phyloP scores from a whole-genome alignment of 495 filamentous ascomycete genomes.

The Penicillium ucsense region DNA sequence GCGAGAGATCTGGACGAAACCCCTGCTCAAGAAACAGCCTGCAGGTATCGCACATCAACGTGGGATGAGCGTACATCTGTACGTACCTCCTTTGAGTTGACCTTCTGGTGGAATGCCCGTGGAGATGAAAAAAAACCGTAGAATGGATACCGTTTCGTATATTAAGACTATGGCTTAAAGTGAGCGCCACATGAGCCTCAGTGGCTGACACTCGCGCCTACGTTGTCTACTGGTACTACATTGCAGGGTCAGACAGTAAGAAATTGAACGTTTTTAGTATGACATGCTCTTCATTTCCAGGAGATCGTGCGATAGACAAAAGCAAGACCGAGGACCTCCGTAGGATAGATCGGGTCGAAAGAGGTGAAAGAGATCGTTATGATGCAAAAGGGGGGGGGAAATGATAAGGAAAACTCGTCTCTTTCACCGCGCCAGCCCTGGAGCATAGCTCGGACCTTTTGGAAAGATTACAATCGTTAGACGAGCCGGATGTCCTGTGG shows the following conservation, averaged over 20 bases:
- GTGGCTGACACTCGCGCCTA: not conserved
- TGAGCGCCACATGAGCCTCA: no score
- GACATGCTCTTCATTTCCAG: constrained; percentile 32
- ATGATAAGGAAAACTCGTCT: constrained; percentile 9
- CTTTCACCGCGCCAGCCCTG: not conserved
- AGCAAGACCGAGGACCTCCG: constrained; percentile 24
- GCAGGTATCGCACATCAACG: no score
- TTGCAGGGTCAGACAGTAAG: constrained; percentile 7
- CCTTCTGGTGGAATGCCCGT: not conserved
- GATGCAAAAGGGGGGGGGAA: constrained; percentile 7
- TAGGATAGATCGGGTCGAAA: constrained; percentile 17
- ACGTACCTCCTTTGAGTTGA: no score
- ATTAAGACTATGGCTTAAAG: not conserved
- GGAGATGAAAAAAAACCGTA: not conserved
- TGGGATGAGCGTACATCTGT: no score
- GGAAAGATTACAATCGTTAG: not conserved
- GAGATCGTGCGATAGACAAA: constrained; percentile 23
- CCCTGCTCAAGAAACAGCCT: no score
- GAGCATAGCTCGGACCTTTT: no score
- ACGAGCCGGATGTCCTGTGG: constrained; percentile 3
- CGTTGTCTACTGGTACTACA: not conserved
- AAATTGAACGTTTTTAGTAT: constrained; percentile 21
- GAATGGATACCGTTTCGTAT: not conserved
- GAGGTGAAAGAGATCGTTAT: constrained; percentile 22
- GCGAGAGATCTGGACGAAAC: no score